Percentiles rank a stretch among this genome's conserved stretches.
These are phyloP conservation scores for Podospora tetraspora DNA, from an alignment of 495 filamentous ascomycete species.

Conservation along the genomic window DNA sequence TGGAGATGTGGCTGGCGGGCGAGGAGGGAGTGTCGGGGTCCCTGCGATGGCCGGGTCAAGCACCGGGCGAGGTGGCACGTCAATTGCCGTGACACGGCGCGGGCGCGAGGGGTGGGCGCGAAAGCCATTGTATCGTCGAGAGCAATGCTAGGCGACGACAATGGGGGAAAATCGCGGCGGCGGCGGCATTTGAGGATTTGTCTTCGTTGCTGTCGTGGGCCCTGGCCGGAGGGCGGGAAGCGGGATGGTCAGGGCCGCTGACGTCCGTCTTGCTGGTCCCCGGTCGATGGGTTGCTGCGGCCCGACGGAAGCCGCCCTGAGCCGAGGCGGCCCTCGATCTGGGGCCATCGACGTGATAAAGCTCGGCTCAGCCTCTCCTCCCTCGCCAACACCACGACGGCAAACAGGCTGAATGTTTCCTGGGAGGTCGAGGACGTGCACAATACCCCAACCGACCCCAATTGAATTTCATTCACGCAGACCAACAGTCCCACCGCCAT, in stretches of 20 bases:
- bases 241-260: not conserved
- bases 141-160: not conserved
- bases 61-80: slow-evolving; percentile 29
- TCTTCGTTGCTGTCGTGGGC: not conserved
- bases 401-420: not conserved
- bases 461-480: not conserved
- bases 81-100: slow-evolving; percentile 41
- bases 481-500: not conserved
- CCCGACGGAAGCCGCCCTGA: slow-evolving; percentile 33
- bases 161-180: not conserved
- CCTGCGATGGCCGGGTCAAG: not conserved
- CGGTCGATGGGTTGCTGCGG: slow-evolving; percentile 19
- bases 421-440: not conserved
- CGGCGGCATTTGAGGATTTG: slow-evolving; percentile 3
- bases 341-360: slow-evolving; percentile 11
- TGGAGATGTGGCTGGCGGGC: slow-evolving; percentile 10
- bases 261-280: slow-evolving; percentile 4
- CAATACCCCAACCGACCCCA: not conserved
- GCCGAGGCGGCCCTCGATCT: slow-evolving; percentile 18
- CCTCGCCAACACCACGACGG: not conserved
- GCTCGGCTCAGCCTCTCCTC: not conserved
- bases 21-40: slow-evolving; percentile 1
- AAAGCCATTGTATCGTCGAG: slow-evolving; percentile 30
- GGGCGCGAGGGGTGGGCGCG: slow-evolving; percentile 31
- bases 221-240: not conserved